Conservation (phyloP, 805 yeast species). For the Ogataea zsoltii region DNA sequence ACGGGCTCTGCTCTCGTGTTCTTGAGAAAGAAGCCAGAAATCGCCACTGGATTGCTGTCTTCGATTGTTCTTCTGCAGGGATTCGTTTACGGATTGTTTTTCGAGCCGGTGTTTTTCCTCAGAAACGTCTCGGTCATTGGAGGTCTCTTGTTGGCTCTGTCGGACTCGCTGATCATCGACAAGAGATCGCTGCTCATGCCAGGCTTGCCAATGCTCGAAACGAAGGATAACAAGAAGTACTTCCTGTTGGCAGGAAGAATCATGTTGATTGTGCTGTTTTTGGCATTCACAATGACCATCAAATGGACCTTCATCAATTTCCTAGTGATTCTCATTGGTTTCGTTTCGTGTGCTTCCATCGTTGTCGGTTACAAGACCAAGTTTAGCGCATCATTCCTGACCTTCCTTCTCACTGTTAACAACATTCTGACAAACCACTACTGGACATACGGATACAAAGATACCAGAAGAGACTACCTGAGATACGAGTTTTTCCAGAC, state of each 20-base stretch:
- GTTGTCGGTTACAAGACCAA: constrained; percentile 93
- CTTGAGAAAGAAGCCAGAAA: constrained; percentile 62
- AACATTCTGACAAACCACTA: constrained; percentile 82
- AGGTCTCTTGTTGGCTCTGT: constrained; percentile 82
- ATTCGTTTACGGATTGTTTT: constrained; percentile 79
- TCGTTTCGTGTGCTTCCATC: constrained; percentile 69
- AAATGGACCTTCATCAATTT: constrained; percentile 69
- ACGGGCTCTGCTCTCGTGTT: constrained; percentile 72
- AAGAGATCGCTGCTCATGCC: constrained; percentile 67
- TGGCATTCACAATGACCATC: constrained; percentile 79
- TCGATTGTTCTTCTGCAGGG: constrained; percentile 82
- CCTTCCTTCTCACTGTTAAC: constrained; percentile 70
- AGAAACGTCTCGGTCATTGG: constrained; percentile 91
- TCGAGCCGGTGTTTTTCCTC: constrained; percentile 77
- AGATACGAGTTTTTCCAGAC: constrained; percentile 95
- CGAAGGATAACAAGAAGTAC: constrained; percentile 75
- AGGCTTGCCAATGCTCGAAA: constrained; percentile 72
- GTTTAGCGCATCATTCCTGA: constrained; percentile 72
- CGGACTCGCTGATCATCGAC: constrained; percentile 82
- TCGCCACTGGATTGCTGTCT: constrained; percentile 69
- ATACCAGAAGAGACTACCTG: constrained; percentile 81
- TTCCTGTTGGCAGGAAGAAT: constrained; percentile 85
- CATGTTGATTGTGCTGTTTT: constrained; percentile 77
- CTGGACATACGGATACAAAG: constrained; percentile 74
- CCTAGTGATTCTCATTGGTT: constrained; percentile 67